Base-by-base conservation (phyloP, 495 filamentous ascomycete genomes). In the Bacidia rubella region DNA sequence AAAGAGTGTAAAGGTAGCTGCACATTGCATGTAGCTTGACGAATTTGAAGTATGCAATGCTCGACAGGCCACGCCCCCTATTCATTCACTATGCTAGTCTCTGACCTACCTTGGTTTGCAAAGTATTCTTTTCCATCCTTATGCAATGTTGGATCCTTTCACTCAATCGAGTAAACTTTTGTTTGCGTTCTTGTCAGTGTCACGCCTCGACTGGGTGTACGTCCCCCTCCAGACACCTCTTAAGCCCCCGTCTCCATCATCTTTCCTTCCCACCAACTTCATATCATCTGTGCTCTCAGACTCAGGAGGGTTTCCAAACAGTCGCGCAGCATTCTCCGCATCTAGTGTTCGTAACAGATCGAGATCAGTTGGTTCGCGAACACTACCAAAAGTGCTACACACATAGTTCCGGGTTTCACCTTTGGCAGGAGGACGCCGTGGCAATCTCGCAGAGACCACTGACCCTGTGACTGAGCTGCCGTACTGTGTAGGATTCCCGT, bases 181-280 rank as follows among this genome's bases (percentile, higher is more conserved):
- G 26, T 56, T 41, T 25, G 27, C 20, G 22, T 23, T 42, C 39
- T 45, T 53, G 11, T 24, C 25, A 29, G 39, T 19, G 21, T 49
- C 19, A 5, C 20, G 10, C 44, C 35, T 47, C 21, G 26, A 17
- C 11, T 26, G 32, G 21, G 17, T 4, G 21, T 55, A 57, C 0
- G 40, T 47, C 9, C 52, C 52, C 20, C 32, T 43, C 55, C 55
- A 57, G 20, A 54, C 52, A 10, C 44, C 44, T 11, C 55, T 51
- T 29, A 10, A 32, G 7, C 39, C 38, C 22, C 55, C 52, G 11
- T 51, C 38, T 26, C 46, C 55, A 54, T 57, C 38, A 35, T 32
- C 22, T 25, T 19, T 38, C 26, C 38, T 51, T 9, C 51, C 24
- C 15, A 57, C 40, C 9, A 54, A 51, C 41, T 21, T 54, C 52